Conservation (phyloP, 2,329 filamentous ascomycete species). For the Fusarium nanum region DNA sequence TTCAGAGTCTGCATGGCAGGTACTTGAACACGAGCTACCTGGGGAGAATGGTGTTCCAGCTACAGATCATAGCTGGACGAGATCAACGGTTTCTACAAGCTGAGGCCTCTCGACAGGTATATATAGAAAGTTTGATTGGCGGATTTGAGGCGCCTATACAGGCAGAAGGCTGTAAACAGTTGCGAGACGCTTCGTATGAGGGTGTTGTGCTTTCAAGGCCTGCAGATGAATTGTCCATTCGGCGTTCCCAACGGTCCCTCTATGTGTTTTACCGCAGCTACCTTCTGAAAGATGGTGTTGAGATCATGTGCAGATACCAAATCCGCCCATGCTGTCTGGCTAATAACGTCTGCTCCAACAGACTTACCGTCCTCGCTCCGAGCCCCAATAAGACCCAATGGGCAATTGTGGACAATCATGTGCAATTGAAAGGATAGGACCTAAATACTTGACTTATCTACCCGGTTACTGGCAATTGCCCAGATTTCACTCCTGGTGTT, state of each 20-base stretch:
- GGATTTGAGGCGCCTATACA: too few species aligned
- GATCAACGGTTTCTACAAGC: neutral
- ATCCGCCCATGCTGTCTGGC: too few species aligned
- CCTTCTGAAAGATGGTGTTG: neutral
- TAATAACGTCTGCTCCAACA: too few species aligned
- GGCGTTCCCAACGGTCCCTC: fast-evolving
- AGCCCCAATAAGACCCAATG: too few species aligned
- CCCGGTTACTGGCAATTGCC: fast-evolving
- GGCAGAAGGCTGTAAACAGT: too few species aligned
- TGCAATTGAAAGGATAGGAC: too few species aligned
- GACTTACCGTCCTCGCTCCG: too few species aligned
- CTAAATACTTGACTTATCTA: too few species aligned
- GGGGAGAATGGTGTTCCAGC: neutral
- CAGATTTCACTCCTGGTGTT: neutral
- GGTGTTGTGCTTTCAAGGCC: neutral
- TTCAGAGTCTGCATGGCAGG: neutral
- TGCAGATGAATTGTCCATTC: neutral
- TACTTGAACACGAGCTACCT: neutral
- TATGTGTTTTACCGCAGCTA: neutral
- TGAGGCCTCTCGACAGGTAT: neutral
- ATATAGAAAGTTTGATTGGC: too few species aligned
- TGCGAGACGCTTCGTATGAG: too few species aligned
- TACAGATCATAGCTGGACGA: neutral
- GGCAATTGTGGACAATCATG: too few species aligned
- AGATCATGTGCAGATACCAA: too few species aligned